Evolutionary conservation across 306 rosid species (phyloP), one percentile per base, ranked within the genome.

Genomic region (Cicer pinnatifidum): DNA sequence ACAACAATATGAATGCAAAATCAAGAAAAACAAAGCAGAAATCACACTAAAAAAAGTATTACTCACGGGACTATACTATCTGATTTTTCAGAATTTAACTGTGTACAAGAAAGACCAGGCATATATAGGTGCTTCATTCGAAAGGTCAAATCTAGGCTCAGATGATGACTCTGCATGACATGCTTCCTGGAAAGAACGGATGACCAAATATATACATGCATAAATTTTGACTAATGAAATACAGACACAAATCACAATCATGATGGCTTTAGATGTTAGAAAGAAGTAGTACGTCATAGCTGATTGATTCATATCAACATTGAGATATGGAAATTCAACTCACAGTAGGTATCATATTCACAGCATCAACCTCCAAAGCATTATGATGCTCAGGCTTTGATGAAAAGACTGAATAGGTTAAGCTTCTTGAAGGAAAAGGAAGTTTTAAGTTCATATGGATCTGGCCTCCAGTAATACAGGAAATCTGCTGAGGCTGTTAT

Each of bases 401-500:
- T 7, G 88, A 83, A 33, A 86, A 78, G 17, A 61, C 82, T 66
- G 70, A 44, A 61, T 63, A 90, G 99, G 83, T 64, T 94, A 83
- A 88, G 79, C 89, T 90, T 94, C 83, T 87, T 94, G 51, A 91
- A 85, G 57, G 75, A 82, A 43, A 86, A 90, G 63, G 91, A 56
- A 43, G 11, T 58, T 63, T 83, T 92, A 43, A 78, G 50, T 67
- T 75, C 84, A 3, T 64, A 54, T 71, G 77, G 67, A 53, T 81
- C 85, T 35, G 91, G 85, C 60, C 86, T 94, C 57, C 85, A 58
- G 60, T 82, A 43, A 72, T 91, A 94, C 82, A 80, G 78, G 82
- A 76, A 82, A 78, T 79, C 99, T 50, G 97, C 97, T 33, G 97
- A 85, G 83, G 97, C 97, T 87, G 97, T 94, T 67, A 89, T 91